These are phyloP conservation scores for Gossypium lobatum DNA, from an alignment of 441 rosid genomes.

Conservation along the genomic window DNA sequence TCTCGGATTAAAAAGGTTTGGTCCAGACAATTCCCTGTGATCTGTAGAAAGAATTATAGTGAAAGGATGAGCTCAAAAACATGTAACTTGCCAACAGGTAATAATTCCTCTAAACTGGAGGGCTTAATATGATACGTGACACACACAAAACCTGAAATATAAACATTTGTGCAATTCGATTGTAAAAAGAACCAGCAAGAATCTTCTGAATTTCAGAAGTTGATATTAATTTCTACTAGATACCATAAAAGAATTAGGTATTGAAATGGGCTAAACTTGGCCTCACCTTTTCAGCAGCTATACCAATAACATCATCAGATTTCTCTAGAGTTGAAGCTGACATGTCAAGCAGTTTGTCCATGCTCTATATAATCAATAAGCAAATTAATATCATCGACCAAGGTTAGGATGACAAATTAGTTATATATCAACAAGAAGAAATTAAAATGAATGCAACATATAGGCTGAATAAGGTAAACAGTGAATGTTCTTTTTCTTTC, in stretches of 20 bases:
- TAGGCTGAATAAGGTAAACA: not conserved
- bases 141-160: not conserved
- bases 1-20: conserved; percentile 7
- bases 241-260: not conserved
- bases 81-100: not conserved
- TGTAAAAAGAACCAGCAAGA: not conserved
- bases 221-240: not conserved
- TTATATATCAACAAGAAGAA: not conserved
- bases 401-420: not conserved
- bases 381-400: not conserved
- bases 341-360: conserved; percentile 45
- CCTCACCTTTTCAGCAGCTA: conserved; percentile 30
- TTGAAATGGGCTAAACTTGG: not conserved
- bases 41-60: conserved; percentile 14
- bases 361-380: conserved; percentile 33
- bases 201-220: not conserved
- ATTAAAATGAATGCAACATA: not conserved
- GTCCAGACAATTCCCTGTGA: conserved; percentile 10
- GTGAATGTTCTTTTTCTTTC: not conserved
- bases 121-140: not conserved
- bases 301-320: conserved; percentile 33
- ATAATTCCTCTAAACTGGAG: not conserved
- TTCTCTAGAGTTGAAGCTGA: conserved; percentile 34
- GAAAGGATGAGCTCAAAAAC: conserved; percentile 4
- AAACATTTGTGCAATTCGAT: not conserved